Evolutionary conservation across 129 eudicot genomes (phyloP), one percentile per base, ranked within the genome.

Genomic region (Lactuca saligna): DNA sequence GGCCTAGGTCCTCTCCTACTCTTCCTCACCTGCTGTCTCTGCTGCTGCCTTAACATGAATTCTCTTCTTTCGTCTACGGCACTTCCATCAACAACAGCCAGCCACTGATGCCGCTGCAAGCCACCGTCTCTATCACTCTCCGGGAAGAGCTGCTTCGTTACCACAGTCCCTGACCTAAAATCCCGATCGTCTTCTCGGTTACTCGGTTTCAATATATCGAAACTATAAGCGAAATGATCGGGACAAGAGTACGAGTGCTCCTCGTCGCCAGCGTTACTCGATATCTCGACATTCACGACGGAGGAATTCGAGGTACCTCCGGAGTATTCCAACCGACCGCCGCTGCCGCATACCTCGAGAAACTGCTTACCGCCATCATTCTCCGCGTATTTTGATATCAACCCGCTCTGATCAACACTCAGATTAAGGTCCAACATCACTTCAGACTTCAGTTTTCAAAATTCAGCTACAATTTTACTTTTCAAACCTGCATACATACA

Each of bases 1-100:
- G 96, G 83, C 87, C 90, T 74, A 31, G 96, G 96, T 38, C 96
- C 96, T 69, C 96, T 81, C 75, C 96, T 75, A 72, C 96, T 86
- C 78, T 82, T 89, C 88, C 78, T 89, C 57, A 75, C 78, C 58
- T 73, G 85, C 73, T 76, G 89, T 44, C 53, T 76, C 64, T 57
- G 76, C 15, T 73, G 64, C 29, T 66, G 74, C 70, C 60, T 73
- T 76, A 72, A 54, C 78, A 59, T 51, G 68, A 65, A 56, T 68
- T 67, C 72, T 29, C 74, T 79, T 29, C 74, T 79, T 62, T 64
- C 82, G 37, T 73, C 83, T 41, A 29, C 60, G 31, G 65, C 57
- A 53, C 61, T 33, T 44, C 72, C 74, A 55, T 15, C 58, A 14
- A 54, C 35, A 34, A 69, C 77, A 69, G 78, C 78, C 83, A 73